These are phyloP conservation scores for Penicillium canescens DNA, from an alignment of 495 filamentous ascomycete species.

Conservation along the genomic window DNA sequence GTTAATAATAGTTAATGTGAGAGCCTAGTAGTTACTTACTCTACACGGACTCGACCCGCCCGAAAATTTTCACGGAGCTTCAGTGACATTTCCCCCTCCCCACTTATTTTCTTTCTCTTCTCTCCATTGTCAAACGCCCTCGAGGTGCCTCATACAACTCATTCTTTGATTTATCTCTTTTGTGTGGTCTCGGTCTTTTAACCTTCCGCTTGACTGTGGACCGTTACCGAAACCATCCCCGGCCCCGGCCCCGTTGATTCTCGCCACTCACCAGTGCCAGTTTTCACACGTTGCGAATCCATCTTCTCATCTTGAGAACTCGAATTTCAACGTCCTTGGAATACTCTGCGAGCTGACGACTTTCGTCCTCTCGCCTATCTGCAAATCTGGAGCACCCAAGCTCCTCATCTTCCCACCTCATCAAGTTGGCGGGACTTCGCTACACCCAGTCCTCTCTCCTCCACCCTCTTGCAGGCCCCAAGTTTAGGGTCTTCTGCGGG, in stretches of 20 bases:
- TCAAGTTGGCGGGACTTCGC: conserved; percentile 97
- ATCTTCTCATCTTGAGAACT: background rate
- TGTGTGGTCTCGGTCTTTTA: background rate
- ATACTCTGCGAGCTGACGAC: conserved; percentile 12
- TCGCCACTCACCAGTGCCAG: conserved; percentile 4
- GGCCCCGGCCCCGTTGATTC: background rate
- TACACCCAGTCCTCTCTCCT: conserved; percentile 74
- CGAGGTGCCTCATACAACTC: background rate
- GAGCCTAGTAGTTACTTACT: too few species aligned
- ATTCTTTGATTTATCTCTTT: background rate
- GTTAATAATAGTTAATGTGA: background rate
- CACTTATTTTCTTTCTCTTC: conserved; percentile 8
- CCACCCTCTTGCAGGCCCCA: conserved; percentile 91
- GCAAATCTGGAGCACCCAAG: conserved; percentile 40
- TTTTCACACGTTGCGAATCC: background rate
- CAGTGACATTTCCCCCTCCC: background rate
- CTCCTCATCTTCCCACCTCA: conserved; percentile 50
- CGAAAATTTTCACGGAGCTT: conserved; percentile 28
- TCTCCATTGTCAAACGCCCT: background rate
- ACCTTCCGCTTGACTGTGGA: background rate
- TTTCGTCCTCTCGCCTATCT: conserved; percentile 14
- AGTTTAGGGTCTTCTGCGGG: conserved; percentile 88
- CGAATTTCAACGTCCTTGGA: background rate
- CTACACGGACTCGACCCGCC: conserved; percentile 8
- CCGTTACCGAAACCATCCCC: background rate